These are phyloP conservation scores for Typha latifolia DNA, from an alignment of 176 grass and related monocot species.

Conservation along the genomic window DNA sequence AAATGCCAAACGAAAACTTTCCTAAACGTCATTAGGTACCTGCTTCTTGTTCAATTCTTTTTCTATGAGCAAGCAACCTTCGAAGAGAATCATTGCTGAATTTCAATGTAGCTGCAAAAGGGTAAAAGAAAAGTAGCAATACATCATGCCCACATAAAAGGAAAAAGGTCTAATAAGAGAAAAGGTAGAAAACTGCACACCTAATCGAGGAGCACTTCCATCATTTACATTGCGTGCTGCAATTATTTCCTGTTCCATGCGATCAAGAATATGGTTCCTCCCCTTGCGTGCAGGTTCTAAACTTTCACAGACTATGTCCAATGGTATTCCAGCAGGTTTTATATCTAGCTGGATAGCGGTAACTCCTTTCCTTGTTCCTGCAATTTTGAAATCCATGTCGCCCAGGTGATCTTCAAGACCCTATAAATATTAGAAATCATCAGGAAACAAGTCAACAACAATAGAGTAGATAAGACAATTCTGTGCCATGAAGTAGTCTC, in stretches of 20 bases:
- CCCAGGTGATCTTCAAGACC: constrained; percentile 95
- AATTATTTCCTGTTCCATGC: constrained; percentile 93
- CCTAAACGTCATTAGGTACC: constrained; percentile 30
- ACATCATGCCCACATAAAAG: not conserved
- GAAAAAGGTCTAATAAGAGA: not conserved
- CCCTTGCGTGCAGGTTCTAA: constrained; percentile 74
- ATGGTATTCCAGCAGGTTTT: constrained; percentile 98
- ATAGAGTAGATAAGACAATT: too few species aligned
- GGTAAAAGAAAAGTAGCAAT: constrained; percentile 13
- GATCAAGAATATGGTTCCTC: constrained; percentile 76
- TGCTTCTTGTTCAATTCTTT: constrained; percentile 88
- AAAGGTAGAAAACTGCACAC: constrained; percentile 24
- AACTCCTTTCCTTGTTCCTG: constrained; percentile 88
- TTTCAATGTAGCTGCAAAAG: constrained; percentile 63
- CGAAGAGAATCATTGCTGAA: constrained; percentile 62
- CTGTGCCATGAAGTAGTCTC: too few species aligned
- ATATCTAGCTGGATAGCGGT: constrained; percentile 98
- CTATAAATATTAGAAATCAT: constrained; percentile 31
- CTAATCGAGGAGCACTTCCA: constrained; percentile 74
- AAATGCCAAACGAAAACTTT: constrained; percentile 11
- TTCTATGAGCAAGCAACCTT: constrained; percentile 65
- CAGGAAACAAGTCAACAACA: not conserved
- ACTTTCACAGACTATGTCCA: constrained; percentile 92
- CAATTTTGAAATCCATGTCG: constrained; percentile 99
- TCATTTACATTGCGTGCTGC: constrained; percentile 57